Percentiles rank a stretch among this genome's conserved stretches.
These are phyloP conservation scores for Isatis tinctoria DNA, from an alignment of 345 rosid species.

Conservation along the genomic window DNA sequence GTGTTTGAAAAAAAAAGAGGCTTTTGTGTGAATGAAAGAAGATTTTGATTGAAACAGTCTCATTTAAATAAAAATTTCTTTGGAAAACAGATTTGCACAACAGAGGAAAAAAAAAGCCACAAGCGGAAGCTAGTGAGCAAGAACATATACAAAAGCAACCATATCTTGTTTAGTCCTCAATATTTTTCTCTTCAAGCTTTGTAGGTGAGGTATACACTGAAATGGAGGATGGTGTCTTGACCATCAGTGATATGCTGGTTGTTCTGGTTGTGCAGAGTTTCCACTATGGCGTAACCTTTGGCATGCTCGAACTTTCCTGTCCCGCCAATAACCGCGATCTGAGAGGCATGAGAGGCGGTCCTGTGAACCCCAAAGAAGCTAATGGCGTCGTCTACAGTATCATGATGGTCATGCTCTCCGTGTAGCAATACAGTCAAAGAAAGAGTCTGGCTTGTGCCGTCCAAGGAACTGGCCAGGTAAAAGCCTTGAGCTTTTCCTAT, in stretches of 20 bases:
- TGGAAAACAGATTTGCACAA: neutral
- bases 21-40: slow-evolving; percentile 28
- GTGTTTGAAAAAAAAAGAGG: neutral
- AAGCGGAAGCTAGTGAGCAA: no score
- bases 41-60: slow-evolving; percentile 33
- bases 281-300: slow-evolving; percentile 67
- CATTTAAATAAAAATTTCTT: slow-evolving; percentile 8
- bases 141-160: slow-evolving; percentile 27
- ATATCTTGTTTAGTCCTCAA: neutral
- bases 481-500: slow-evolving; percentile 85
- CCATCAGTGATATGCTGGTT: slow-evolving; percentile 82
- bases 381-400: slow-evolving; percentile 46
- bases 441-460: slow-evolving; percentile 85
- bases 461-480: slow-evolving; percentile 82
- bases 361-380: slow-evolving; percentile 92
- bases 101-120: neutral
- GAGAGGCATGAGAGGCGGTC: slow-evolving; percentile 60
- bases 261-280: slow-evolving; percentile 54
- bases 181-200: slow-evolving; percentile 20
- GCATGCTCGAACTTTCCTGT: slow-evolving; percentile 76
- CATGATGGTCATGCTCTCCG: slow-evolving; percentile 40
- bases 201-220: slow-evolving; percentile 55
- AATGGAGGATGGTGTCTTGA: slow-evolving; percentile 67
- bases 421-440: slow-evolving; percentile 58
- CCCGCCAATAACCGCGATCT: slow-evolving; percentile 75